A percentile compares a stretch with the other conserved stretches of the same genome.
These are phyloP conservation scores for Bryoglossum gracile DNA, from an alignment of 495 filamentous ascomycete species.

Conservation along the genomic window DNA sequence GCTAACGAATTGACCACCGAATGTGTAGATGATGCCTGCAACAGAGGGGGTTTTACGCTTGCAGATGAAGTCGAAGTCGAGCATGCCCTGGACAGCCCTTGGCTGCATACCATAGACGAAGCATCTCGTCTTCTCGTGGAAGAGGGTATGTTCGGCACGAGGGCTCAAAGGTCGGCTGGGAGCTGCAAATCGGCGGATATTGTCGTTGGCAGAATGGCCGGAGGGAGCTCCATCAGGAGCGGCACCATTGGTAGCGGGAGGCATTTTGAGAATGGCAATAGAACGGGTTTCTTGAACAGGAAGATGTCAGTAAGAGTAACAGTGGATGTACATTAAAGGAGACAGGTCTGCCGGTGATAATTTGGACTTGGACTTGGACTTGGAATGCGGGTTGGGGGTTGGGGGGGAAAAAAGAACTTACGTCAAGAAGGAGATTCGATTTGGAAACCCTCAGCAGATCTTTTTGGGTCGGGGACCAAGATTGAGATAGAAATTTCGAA, in stretches of 20 bases:
- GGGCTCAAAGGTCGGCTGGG: constrained; percentile 90
- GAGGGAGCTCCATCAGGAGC: constrained; percentile 30
- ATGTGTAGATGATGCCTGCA: constrained; percentile 99
- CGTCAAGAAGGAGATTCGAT: background rate
- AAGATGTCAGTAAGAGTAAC: constrained; percentile 11
- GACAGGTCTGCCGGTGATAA: no score
- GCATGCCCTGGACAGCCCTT: constrained; percentile 97
- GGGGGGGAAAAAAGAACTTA: constrained; percentile 1
- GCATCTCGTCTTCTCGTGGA: constrained; percentile 99
- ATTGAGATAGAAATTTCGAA: background rate
- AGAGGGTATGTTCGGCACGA: constrained; percentile 73
- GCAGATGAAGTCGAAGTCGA: constrained; percentile 99
- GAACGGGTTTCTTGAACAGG: constrained; percentile 9
- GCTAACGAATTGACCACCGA: constrained; percentile 98
- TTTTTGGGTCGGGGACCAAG: background rate
- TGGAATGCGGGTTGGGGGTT: background rate
- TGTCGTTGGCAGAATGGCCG: constrained; percentile 80
- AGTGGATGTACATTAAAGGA: background rate
- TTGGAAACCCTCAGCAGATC: background rate
- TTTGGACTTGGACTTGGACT: no score
- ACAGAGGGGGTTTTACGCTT: constrained; percentile 94
- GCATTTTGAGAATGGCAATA: constrained; percentile 33
- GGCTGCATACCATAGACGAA: constrained; percentile 99
- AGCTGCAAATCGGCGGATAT: constrained; percentile 92
- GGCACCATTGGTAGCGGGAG: constrained; percentile 33